Base-by-base conservation (phyloP, 768 basidiomycete species). In the Ramaria rubella region DNA sequence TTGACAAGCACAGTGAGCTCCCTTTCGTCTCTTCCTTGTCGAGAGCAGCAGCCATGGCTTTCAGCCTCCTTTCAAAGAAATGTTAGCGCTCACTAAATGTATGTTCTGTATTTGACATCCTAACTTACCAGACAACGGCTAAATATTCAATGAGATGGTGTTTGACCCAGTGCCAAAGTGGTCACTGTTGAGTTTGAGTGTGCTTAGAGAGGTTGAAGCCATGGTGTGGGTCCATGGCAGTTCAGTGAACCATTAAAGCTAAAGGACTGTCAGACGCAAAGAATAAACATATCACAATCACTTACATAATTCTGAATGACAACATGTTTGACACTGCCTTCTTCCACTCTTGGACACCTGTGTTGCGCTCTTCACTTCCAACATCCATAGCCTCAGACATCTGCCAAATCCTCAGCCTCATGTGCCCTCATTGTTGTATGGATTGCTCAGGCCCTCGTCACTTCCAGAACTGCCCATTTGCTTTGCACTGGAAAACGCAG, bases 121-220 rank as follows among this genome's bases (percentile, higher is more conserved):
- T 73, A 70, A 43, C 73, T 73, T 49, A 83, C 58, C 90, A 73
- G 31, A 94, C 85, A 11, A 96, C 87, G 0, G 91, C 93, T 38
- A 97, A 80, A 67, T 92, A 96, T 65, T 96, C 94, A 45, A 95
- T 87, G 2, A 95, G 70, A 9, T 94, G 78, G 60, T 88, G 85
- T 77, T 96, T 97, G 68, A 97, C 86, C 68, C 90, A 17, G 96
- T 74, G 1, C 94, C 94, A 63, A 85, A 95, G 68, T 97, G 94
- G 59, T 95, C 94, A 12, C 82, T 77, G 62, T 97, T 92, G 8
- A 97, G 81, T 65, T 90, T 72, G 40, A 87, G 67, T 1, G 66
- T 66, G 19, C 72, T 74, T 14, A 70, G 61, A 55, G 67, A 49
- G 1, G 54, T 54, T n/a, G 65, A 59, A 58, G 60, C 49, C 12